A percentile compares a stretch with the other conserved stretches of the same genome.
phyloP scores from a whole-genome alignment of 176 grass and related monocot species.

The Oryza coarctata region DNA sequence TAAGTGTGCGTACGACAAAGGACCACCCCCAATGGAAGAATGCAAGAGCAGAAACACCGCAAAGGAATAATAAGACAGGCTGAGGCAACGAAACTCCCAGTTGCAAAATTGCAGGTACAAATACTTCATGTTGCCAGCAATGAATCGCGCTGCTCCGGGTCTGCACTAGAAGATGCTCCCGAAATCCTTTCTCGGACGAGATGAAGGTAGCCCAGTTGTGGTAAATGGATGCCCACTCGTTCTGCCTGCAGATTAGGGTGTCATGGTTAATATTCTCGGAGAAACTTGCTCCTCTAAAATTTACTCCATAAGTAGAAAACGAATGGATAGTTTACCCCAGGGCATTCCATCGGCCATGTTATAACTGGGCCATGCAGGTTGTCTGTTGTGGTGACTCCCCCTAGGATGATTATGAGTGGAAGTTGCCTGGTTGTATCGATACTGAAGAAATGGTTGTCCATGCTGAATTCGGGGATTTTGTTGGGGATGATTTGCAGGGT shows the following conservation, averaged over 20 bases:
- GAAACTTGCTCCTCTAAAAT: background rate
- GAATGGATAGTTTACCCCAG: constrained; percentile 52
- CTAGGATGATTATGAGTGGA: constrained; percentile 40
- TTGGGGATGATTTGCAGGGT: constrained; percentile 28
- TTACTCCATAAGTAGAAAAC: background rate
- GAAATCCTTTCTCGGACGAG: constrained; percentile 60
- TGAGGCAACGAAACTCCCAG: constrained; percentile 31
- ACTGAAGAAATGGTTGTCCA: constrained; percentile 55
- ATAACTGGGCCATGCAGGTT: constrained; percentile 47
- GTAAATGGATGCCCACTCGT: constrained; percentile 46
- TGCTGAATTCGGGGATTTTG: constrained; percentile 39
- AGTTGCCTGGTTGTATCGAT: constrained; percentile 47
- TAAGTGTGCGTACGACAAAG: constrained; percentile 1
- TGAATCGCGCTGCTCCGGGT: constrained; percentile 40
- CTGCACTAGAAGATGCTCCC: constrained; percentile 51
- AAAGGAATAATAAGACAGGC: constrained; percentile 24
- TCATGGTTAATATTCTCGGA: background rate
- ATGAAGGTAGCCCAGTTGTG: constrained; percentile 40
- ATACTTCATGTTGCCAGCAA: constrained; percentile 39
- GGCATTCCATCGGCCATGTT: constrained; percentile 54
- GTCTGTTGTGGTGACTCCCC: constrained; percentile 57
- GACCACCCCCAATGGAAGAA: constrained; percentile 18
- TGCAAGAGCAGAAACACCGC: constrained; percentile 21
- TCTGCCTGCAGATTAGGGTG: constrained; percentile 39
- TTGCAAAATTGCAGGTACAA: constrained; percentile 6